phyloP scores from a whole-genome alignment of 1,284 basidiomycete genomes.

The Phellinidium pouzarii region DNA sequence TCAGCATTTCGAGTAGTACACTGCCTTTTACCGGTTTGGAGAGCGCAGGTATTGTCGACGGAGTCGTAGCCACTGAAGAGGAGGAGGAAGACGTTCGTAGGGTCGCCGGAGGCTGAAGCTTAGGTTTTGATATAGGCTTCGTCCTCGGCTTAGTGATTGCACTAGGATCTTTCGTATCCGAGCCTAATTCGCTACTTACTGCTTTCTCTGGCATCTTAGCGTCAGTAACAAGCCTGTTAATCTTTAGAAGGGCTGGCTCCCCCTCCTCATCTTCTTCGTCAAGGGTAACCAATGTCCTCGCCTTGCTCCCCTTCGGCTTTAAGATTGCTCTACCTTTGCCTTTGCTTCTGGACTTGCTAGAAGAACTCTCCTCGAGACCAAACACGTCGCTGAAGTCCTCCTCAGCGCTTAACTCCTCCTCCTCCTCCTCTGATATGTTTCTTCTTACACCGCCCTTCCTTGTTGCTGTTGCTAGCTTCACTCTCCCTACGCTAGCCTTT shows the following conservation, averaged over 20 bases:
- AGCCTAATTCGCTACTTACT: not conserved
- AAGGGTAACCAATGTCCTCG: not conserved
- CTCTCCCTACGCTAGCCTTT: not conserved
- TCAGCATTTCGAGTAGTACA: constrained; percentile 2
- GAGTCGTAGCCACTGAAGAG: not conserved
- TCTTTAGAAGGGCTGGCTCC: not conserved
- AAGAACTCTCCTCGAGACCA: not conserved
- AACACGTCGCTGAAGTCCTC: constrained; percentile 18
- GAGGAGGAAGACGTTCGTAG: too few relatives aligned
- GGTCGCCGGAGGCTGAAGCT: not conserved
- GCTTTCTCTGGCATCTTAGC: not conserved
- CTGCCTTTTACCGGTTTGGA: not conserved
- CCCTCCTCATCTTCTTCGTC: constrained; percentile 9
- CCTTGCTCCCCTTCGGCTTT: not conserved
- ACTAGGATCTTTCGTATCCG: not conserved
- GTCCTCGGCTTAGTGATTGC: not conserved
- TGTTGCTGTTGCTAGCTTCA: not conserved
- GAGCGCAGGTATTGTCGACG: not conserved
- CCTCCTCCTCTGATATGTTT: constrained; percentile 3
- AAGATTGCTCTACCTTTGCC: not conserved
- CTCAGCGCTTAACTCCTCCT: constrained; percentile 13
- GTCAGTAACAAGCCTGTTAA: not conserved
- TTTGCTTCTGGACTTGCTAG: not conserved
- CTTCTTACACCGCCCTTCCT: not conserved
- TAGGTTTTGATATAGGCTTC: not conserved